A percentile compares a stretch with the other conserved stretches of the same genome.
These are phyloP conservation scores for Colletotrichum truncatum DNA, from an alignment of 2,329 filamentous ascomycete species.

Conservation along the genomic window DNA sequence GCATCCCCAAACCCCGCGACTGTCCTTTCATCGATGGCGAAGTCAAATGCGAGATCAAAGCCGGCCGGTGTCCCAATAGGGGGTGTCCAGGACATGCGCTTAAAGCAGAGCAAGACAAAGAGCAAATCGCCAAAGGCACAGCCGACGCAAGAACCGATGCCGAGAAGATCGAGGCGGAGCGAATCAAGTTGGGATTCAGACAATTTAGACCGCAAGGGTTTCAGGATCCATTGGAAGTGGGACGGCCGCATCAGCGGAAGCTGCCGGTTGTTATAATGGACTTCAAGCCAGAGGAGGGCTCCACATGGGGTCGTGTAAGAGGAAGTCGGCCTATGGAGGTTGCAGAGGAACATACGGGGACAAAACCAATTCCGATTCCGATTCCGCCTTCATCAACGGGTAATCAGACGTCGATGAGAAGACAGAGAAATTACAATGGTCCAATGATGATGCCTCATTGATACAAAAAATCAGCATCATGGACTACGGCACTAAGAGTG, in stretches of 20 bases:
- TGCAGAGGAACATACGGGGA: background rate
- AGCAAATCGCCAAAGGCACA: constrained; percentile 48
- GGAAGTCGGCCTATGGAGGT: background rate
- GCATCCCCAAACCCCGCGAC: constrained; percentile 16
- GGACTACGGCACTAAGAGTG: background rate
- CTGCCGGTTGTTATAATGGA: constrained; percentile 7
- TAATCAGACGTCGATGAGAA: background rate
- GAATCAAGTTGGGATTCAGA: constrained; percentile 18
- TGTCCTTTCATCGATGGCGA: constrained; percentile 23
- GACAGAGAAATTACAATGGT: constrained; percentile 8
- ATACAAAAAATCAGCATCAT: background rate
- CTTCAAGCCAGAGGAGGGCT: background rate
- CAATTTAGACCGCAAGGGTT: constrained; percentile 6
- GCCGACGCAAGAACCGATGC: constrained; percentile 87
- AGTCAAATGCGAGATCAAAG: constrained; percentile 16
- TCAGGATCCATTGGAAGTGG: constrained; percentile 17
- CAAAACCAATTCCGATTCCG: background rate
- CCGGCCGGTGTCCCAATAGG: constrained; percentile 25
- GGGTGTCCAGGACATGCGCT: constrained; percentile 2
- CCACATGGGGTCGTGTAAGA: background rate
- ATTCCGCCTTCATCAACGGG: background rate
- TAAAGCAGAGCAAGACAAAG: background rate
- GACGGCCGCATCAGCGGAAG: constrained; percentile 21
- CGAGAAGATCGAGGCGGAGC: constrained; percentile 81
- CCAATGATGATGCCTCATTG: constrained; percentile 21